Evolutionary conservation across 139 green algal genomes (phyloP).

Genomic region (Chlorella vulgaris): DNA sequence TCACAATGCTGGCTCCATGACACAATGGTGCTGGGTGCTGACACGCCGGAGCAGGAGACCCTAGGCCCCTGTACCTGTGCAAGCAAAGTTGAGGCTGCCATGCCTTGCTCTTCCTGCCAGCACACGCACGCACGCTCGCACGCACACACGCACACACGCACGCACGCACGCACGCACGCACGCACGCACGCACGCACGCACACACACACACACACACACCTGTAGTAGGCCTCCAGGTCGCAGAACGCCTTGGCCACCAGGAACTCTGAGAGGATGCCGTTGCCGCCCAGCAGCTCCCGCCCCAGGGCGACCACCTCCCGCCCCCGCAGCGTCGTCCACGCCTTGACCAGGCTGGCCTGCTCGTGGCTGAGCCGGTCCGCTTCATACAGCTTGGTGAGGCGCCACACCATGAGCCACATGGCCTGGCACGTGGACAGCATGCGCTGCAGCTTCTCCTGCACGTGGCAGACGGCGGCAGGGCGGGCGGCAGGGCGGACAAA

Average conservation of each 20-base stretch:
- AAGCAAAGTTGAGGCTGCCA: too few species aligned
- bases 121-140: too few species aligned
- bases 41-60: too few species aligned
- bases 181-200: too few species aligned
- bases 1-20: too few species aligned
- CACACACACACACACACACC: neutral
- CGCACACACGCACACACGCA: too few species aligned
- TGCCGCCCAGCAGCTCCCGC: conserved; percentile 91
- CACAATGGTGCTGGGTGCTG: too few species aligned
- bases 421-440: conserved; percentile 88
- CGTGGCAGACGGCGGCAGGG: neutral
- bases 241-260: conserved; percentile 88
- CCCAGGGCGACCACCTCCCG: conserved; percentile 76
- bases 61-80: too few species aligned
- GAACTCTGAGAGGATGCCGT: conserved; percentile 92
- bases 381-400: conserved; percentile 86
- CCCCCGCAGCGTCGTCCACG: conserved; percentile 83
- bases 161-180: too few species aligned
- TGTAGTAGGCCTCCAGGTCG: conserved; percentile 87
- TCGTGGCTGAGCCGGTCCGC: conserved; percentile 85
- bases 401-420: conserved; percentile 82
- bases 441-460: conserved; percentile 88
- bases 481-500: neutral
- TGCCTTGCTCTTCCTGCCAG: too few species aligned
- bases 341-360: conserved; percentile 86